phyloP scores from a whole-genome alignment of 805 yeast species.

The Yamadazyma olivae region DNA sequence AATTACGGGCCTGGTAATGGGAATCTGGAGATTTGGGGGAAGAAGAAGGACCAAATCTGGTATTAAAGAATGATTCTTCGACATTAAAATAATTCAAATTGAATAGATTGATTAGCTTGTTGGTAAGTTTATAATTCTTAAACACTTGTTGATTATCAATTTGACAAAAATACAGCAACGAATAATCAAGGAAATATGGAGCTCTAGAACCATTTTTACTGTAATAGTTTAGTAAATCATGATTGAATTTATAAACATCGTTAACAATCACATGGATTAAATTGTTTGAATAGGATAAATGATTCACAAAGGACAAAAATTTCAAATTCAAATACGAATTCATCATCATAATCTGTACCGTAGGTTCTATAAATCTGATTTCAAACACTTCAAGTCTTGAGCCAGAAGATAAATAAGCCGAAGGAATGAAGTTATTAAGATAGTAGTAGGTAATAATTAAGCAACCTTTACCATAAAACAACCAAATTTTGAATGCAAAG shows the following conservation, averaged over 20 bases:
- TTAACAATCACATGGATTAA: conserved; percentile 6
- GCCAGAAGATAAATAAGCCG: not conserved
- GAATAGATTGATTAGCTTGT: conserved; percentile 6
- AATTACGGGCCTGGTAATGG: not conserved
- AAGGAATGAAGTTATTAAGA: conserved; percentile 5
- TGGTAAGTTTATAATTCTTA: conserved; percentile 11
- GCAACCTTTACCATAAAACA: conserved; percentile 24
- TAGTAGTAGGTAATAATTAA: conserved; percentile 18
- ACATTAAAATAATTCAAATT: conserved; percentile 3
- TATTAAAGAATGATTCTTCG: not conserved
- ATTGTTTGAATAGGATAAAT: conserved; percentile 1
- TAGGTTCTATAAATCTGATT: conserved; percentile 14
- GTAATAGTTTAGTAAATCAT: conserved; percentile 5
- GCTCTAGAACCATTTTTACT: conserved; percentile 1
- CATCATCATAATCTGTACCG: conserved; percentile 4
- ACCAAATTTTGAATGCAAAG: conserved; percentile 16
- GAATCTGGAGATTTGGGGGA: not conserved
- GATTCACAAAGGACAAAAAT: conserved; percentile 1
- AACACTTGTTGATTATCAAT: conserved; percentile 15
- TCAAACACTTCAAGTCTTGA: conserved; percentile 14
- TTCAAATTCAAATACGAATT: conserved; percentile 1
- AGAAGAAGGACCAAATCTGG: not conserved
- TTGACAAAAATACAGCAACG: conserved; percentile 16
- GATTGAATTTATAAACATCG: conserved; percentile 5
- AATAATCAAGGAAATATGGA: conserved; percentile 13